Percentiles rank a stretch among this genome's conserved stretches.
These are phyloP conservation scores for Coniosporium tulheliwenetii DNA, from an alignment of 2,329 filamentous ascomycete genomes.

Conservation along the genomic window DNA sequence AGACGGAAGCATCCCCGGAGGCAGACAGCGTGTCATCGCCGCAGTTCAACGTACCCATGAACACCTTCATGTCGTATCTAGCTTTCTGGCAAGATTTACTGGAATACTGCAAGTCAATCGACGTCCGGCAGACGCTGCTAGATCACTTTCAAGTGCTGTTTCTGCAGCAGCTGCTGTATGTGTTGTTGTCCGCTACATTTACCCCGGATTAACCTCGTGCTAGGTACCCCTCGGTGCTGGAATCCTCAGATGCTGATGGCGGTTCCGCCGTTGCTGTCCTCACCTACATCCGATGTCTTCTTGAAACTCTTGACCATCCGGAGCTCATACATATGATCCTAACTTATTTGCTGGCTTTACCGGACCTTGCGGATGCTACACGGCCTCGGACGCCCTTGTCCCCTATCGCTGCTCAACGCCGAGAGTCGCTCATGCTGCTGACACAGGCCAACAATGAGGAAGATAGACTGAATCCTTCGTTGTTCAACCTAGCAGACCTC, in stretches of 20 bases:
- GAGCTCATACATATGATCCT: conserved; percentile 91
- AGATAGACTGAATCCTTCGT: conserved; percentile 61
- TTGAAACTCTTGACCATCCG: conserved; percentile 82
- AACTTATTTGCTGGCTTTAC: conserved; percentile 76
- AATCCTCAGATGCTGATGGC: conserved; percentile 93
- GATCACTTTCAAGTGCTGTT: conserved; percentile 98
- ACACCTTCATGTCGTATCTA: conserved; percentile 87
- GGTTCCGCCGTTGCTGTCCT: conserved; percentile 92
- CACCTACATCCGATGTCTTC: conserved; percentile 78
- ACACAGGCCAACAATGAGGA: conserved; percentile 62
- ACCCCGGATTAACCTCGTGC: conserved; percentile 2
- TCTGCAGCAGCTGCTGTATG: conserved; percentile 78
- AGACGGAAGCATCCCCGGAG: conserved; percentile 52
- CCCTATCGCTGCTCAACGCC: conserved; percentile 56
- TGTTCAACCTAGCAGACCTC: conserved; percentile 89
- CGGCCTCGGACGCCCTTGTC: conserved; percentile 17
- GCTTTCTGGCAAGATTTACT: conserved; percentile 97
- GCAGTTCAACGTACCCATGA: conserved; percentile 71
- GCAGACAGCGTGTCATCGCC: conserved; percentile 59
- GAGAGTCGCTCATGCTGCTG: conserved; percentile 79
- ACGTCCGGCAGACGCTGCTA: conserved; percentile 82
- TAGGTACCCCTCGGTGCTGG: conserved; percentile 85
- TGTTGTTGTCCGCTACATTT: conserved; percentile 6
- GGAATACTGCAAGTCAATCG: conserved; percentile 81
- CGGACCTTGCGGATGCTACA: conserved; percentile 33